Evolutionary conservation across 176 grass and related monocot species (phyloP).

Genomic region (Otatea glauca): DNA sequence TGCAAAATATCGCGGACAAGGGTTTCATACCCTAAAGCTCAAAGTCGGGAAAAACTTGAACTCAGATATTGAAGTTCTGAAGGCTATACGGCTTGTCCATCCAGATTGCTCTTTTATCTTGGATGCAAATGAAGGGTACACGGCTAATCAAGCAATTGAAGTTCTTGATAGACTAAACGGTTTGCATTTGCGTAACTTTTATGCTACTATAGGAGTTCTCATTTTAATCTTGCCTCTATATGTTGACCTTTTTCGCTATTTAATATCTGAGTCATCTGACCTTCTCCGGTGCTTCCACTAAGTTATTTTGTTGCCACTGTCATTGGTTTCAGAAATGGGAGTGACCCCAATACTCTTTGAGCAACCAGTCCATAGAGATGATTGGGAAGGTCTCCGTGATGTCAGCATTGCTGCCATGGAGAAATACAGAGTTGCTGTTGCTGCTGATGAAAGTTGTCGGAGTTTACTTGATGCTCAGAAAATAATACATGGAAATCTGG

Average conservation of each 20-base stretch:
- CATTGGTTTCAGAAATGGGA: conserved; percentile 75
- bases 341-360: conserved; percentile 89
- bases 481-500: conserved; percentile 78
- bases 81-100: conserved; percentile 75
- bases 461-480: conserved; percentile 71
- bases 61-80: conserved; percentile 83
- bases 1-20: conserved; percentile 75
- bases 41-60: conserved; percentile 90
- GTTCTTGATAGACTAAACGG: conserved; percentile 91
- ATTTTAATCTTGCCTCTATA: neutral
- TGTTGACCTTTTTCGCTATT: neutral
- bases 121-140: conserved; percentile 97
- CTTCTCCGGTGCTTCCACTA: neutral
- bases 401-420: conserved; percentile 80
- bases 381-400: conserved; percentile 82
- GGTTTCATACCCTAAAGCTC: conserved; percentile 87
- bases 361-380: conserved; percentile 91
- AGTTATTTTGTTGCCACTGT: neutral
- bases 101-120: conserved; percentile 86
- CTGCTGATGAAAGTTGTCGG: conserved; percentile 94
- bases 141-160: conserved; percentile 81
- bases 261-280: neutral
- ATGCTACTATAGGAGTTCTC: neutral
- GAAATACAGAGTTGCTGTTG: conserved; percentile 77
- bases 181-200: conserved; percentile 25